Conservation (phyloP, 2,329 filamentous ascomycete species). For the Fusarium bactridioides region DNA sequence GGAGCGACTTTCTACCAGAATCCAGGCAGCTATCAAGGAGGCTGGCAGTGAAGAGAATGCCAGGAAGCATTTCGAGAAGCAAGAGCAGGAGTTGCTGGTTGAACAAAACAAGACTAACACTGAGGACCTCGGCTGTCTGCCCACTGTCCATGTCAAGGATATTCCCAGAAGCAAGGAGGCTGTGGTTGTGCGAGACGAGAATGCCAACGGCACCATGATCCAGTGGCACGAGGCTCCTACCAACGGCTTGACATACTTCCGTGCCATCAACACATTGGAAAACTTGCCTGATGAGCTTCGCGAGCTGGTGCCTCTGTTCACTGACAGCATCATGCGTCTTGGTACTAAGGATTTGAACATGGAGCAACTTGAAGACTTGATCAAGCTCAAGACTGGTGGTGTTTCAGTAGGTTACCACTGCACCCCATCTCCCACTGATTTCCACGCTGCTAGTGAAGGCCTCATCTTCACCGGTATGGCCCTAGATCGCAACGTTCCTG, state of each 20-base stretch:
- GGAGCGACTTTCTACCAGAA: conserved; percentile 75
- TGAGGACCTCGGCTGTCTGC: conserved; percentile 86
- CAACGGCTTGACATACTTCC: conserved; percentile 96
- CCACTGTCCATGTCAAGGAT: conserved; percentile 86
- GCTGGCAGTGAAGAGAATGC: conserved; percentile 77
- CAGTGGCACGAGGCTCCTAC: conserved; percentile 94
- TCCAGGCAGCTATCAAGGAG: conserved; percentile 71
- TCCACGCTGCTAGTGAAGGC: conserved; percentile 78
- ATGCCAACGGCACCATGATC: conserved; percentile 70
- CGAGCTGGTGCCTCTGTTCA: conserved; percentile 86
- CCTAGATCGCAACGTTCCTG: conserved; percentile 86
- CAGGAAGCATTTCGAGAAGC: conserved; percentile 73
- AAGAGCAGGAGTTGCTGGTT: conserved; percentile 80
- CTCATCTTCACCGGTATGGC: conserved; percentile 86
- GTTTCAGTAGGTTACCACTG: conserved; percentile 85
- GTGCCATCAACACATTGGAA: conserved; percentile 81
- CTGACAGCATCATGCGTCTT: conserved; percentile 90
- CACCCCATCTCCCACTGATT: conserved; percentile 78
- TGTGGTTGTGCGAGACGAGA: conserved; percentile 68
- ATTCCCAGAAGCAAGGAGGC: conserved; percentile 81
- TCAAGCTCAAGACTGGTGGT: conserved; percentile 95
- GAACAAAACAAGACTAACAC: conserved; percentile 86
- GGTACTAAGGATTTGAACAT: conserved; percentile 88
- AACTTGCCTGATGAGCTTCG: conserved; percentile 85
- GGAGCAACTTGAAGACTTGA: conserved; percentile 94